Evolutionary conservation across 768 basidiomycete genomes (phyloP), one percentile per base, ranked within the genome.

Genomic region (Lentinula edodes): DNA sequence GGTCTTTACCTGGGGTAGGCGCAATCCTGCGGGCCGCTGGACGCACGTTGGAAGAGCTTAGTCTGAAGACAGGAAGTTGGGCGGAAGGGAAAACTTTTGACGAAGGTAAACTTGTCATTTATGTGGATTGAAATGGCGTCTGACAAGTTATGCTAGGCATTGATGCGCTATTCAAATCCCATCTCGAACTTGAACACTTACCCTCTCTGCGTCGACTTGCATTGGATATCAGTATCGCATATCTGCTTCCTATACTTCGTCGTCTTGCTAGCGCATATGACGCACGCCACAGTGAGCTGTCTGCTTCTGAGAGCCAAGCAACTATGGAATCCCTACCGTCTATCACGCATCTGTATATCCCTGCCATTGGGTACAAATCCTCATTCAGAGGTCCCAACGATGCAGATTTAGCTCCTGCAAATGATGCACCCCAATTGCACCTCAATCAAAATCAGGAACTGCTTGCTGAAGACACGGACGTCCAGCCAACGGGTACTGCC

Each of bases 1-100:
- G 23, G n/a, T 56, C 55, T 8, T 32, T 56, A 56, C 55, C 55
- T 56, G 55, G 55, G 55, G 39, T 56, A 41, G 55, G 55, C 15
- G 55, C 42, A 32, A 56, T 56, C 20, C 10, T 56, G 18, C 55
- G 55, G 55, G 55, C 55, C 55, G 55, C 55, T 43, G 15, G 36
- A 56, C 41, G 28, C 18, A 41, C 55, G 10, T 43, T 56, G 39
- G 55, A 56, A 41, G 55, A 56, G 23, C 23, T 56, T 2, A 56
- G 55, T 16, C 43, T 56, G 23, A 56, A 56, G 41, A 56, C 55
- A 28, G 55, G 55, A 34, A 56, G 55, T 12, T 56, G 55, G 55
- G 20, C 55, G 12, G 55, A 56, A 41, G 41, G 55, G 3, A 39
- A 13, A 43, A 41, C 23, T 5, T 56, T 28, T 13, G 39, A 56